phyloP scores from a whole-genome alignment of 2,329 filamentous ascomycete genomes.

The Penicillium sp. region DNA sequence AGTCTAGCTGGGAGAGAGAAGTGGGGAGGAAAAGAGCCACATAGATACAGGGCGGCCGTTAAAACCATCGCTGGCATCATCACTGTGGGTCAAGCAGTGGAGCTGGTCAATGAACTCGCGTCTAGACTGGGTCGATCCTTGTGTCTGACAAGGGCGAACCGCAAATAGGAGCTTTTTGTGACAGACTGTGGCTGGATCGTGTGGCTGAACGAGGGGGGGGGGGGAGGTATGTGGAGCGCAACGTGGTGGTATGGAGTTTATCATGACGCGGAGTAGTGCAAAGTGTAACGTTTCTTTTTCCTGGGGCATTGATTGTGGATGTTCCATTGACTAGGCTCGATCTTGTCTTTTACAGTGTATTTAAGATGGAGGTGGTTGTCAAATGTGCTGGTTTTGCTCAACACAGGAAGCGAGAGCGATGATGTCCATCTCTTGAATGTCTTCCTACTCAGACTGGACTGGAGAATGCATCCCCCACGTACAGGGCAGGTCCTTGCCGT shows the following conservation, averaged over 20 bases:
- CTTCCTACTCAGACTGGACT: not conserved
- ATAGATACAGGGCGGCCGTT: constrained; percentile 19
- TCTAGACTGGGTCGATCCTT: constrained; percentile 16
- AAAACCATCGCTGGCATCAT: constrained; percentile 25
- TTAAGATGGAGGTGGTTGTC: too few relatives aligned
- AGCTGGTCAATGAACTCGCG: constrained; percentile 10
- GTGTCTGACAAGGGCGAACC: not conserved
- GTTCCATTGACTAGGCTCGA: not conserved
- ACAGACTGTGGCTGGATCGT: not conserved
- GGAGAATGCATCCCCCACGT: not conserved
- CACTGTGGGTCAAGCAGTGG: constrained; percentile 21
- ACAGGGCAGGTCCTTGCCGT: not conserved
- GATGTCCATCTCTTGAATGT: not conserved
- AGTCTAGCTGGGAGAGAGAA: not conserved
- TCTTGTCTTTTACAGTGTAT: not conserved
- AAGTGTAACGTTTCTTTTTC: not conserved
- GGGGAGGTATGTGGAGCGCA: constrained; percentile 18
- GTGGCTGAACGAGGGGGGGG: not conserved
- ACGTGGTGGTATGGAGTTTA: constrained; percentile 12
- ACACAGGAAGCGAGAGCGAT: not conserved
- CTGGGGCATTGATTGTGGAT: not conserved
- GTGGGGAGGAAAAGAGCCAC: constrained; percentile 5
- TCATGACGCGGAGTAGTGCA: constrained; percentile 11
- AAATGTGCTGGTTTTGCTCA: too few relatives aligned
- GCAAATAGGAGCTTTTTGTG: constrained; percentile 16